Conservation (phyloP, 306 rosid genomes). For the Prunus fruticosa region DNA sequence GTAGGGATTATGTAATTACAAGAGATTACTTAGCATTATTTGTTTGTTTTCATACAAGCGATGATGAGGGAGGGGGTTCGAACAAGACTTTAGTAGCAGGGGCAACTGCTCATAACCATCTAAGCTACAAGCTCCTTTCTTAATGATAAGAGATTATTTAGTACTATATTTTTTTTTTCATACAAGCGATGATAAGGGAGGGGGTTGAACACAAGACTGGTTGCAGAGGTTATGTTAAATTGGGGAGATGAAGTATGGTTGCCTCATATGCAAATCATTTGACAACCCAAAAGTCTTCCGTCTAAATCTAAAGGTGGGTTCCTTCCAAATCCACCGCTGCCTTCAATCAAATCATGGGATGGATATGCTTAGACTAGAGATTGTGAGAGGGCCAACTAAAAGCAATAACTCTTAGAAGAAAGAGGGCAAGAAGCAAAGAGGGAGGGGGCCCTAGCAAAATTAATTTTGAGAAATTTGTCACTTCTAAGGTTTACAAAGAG, state of each 20-base stretch:
- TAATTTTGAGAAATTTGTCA: neutral
- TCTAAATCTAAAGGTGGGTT: conserved; percentile 27
- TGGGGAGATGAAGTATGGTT: conserved; percentile 27
- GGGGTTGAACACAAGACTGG: no score
- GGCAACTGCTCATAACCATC: no score
- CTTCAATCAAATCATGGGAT: conserved; percentile 40
- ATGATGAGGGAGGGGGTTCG: no score
- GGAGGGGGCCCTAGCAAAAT: conserved; percentile 1
- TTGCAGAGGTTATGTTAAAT: no score
- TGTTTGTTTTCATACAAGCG: no score
- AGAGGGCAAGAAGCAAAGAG: neutral
- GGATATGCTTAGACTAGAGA: conserved; percentile 11
- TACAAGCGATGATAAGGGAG: no score
- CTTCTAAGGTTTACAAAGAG: neutral
- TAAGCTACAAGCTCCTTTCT: no score
- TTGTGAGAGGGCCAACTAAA: conserved; percentile 23
- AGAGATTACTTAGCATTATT: neutral
- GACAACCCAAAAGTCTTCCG: conserved; percentile 53
- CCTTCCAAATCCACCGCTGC: conserved; percentile 41
- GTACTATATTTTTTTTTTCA: neutral
- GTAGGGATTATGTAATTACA: no score
- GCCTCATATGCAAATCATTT: conserved; percentile 29
- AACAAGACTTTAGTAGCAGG: no score
- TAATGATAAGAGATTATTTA: no score
- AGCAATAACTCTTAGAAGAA: conserved; percentile 10